phyloP scores from a whole-genome alignment of 257 asterid genomes.

The Thymus quinquecostatus region DNA sequence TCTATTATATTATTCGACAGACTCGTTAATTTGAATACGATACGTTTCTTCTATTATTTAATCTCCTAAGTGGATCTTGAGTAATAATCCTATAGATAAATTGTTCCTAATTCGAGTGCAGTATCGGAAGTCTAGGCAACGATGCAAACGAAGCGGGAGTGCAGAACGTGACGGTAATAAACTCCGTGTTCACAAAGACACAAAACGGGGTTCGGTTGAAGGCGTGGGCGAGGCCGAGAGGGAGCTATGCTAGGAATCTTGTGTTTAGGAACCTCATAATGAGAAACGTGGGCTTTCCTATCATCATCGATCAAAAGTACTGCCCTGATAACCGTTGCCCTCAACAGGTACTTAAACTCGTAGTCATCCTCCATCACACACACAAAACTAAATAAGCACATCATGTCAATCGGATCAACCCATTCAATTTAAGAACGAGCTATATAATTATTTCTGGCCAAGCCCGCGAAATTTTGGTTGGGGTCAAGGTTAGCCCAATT shows the following conservation, averaged over 20 bases:
- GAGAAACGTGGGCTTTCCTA: slow-evolving; percentile 65
- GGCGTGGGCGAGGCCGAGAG: slow-evolving; percentile 73
- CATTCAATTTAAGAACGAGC: no score
- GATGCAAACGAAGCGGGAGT: slow-evolving; percentile 49
- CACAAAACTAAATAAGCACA: no score
- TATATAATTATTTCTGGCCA: no score
- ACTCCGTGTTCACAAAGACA: slow-evolving; percentile 63
- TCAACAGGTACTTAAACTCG: slow-evolving; percentile 41
- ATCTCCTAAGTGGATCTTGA: no score
- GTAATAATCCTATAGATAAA: not conserved
- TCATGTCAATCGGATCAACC: no score
- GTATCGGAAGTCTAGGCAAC: slow-evolving; percentile 59
- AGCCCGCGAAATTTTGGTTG: no score
- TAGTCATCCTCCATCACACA: no score
- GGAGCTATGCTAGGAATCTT: slow-evolving; percentile 57
- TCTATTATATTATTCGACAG: no score
- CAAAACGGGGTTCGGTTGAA: slow-evolving; percentile 75
- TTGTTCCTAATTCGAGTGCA: not conserved
- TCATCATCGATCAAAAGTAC: slow-evolving; percentile 69
- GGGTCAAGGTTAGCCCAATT: no score
- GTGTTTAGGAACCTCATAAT: slow-evolving; percentile 53
- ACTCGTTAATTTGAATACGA: no score
- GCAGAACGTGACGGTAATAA: slow-evolving; percentile 60
- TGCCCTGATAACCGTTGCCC: slow-evolving; percentile 66
- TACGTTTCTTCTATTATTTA: no score